Evolutionary conservation across 352 stramenopile genomes (phyloP), one percentile per base, ranked within the genome.

Genomic region (Pythium scleroteichum): DNA sequence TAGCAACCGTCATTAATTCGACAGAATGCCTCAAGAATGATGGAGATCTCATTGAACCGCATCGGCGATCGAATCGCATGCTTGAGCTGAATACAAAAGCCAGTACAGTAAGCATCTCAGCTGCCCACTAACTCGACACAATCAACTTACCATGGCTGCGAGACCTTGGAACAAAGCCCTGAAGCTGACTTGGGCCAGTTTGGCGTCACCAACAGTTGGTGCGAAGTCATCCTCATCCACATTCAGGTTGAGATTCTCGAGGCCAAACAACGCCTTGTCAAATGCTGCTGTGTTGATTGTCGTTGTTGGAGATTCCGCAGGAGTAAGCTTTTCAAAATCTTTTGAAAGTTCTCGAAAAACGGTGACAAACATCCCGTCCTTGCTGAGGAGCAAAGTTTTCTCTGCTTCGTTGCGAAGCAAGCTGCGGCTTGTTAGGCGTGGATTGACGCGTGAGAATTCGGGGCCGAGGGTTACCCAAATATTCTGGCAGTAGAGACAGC

Each of bases 201-300:
- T 73, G 8, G 53, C 59, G 33, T 84, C 71, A 26, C 85, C 71
- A 7, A 53, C 32, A 38, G 79, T 85, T 1, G 68, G 68, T 1
- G 62, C 44, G 53, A 94, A 92, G 59, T 94, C 78, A 32, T 75
- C 66, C 12, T 73, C 69, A 49, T 86, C 69, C 26, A 90, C 74
- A 52, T 87, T 91, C 62, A 85, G 79, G 54, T 81, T 88, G 58
- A 92, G 73, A 45, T 78, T 90, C 19, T 94, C 82, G 14, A 94
- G 63, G 2, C 78, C 70, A 62, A 94, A 92, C 19, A 85, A 69
- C 24, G 88, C 62, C 52, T 76, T 82, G 42, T 91, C 85, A 19
- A 73, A 85, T 2, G 66, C 35, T 7, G 24, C 42, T 20, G 53
- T 20, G 46, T 45, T 53, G 17, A 49, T 64, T 3, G 74, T 77